phyloP scores from a whole-genome alignment of 2,329 filamentous ascomycete genomes.

The Xylariaceae sp. region DNA sequence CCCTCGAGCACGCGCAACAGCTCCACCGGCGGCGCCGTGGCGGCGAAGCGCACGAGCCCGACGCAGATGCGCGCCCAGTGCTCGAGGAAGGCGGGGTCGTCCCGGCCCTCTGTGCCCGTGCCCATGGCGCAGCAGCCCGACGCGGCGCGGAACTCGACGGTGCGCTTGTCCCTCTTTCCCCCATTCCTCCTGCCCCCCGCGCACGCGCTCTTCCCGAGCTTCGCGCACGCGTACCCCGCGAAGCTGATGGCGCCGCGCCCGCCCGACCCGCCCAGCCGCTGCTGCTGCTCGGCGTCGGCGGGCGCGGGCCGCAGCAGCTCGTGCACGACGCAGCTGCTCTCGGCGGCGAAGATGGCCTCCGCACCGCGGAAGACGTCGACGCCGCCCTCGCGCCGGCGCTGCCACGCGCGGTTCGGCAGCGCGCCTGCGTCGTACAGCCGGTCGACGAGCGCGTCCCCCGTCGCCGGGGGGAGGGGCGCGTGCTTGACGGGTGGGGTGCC shows the following conservation, averaged over 20 bases:
- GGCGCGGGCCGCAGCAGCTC: background rate
- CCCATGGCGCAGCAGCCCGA: no score
- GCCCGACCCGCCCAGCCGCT: no score
- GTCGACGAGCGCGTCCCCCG: background rate
- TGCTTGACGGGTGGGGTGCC: background rate
- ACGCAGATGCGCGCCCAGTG: constrained; percentile 17
- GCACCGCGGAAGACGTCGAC: background rate
- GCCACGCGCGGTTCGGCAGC: background rate
- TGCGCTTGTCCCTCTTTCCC: no score
- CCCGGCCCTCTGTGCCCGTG: constrained; percentile 9
- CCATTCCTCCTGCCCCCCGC: no score
- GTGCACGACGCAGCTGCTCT: constrained; percentile 2
- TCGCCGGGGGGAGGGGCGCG: background rate
- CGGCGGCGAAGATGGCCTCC: background rate
- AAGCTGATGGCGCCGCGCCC: constrained; percentile 2
- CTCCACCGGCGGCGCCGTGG: constrained; percentile 6
- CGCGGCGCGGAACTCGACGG: constrained; percentile 16
- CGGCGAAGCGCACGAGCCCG: constrained; percentile 16
- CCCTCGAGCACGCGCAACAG: constrained; percentile 12
- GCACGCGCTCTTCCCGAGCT: no score
- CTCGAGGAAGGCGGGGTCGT: constrained; percentile 8
- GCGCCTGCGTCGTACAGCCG: no score
- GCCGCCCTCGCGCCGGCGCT: background rate
- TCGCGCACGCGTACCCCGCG: background rate
- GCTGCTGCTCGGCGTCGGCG: no score